Evolutionary conservation across 148 eudicot species (phyloP).

Genomic region (Rhododendron ovatum): DNA sequence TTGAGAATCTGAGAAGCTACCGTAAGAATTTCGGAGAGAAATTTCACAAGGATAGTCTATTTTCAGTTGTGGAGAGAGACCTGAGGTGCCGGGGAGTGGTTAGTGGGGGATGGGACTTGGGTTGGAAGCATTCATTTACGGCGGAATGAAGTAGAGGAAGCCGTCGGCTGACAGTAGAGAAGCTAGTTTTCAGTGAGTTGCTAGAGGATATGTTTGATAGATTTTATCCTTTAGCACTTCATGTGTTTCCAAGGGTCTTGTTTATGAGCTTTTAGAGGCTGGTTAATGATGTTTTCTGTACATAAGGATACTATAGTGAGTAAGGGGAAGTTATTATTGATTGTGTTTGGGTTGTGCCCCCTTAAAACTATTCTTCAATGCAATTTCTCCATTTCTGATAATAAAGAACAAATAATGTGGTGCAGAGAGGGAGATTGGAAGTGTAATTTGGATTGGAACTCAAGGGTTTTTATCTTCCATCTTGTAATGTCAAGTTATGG

Average conservation of each 20-base stretch:
- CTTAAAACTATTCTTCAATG: not conserved
- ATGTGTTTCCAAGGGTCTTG: not conserved
- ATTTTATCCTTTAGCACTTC: slow-evolving; percentile 20
- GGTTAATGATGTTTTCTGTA: slow-evolving; percentile 3
- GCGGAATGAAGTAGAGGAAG: slow-evolving; percentile 41
- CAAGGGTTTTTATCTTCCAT: no score
- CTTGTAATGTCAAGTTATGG: no score
- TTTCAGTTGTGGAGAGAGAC: slow-evolving; percentile 17
- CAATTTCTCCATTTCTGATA: not conserved
- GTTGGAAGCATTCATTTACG: slow-evolving; percentile 52
- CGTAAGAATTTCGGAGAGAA: slow-evolving; percentile 14
- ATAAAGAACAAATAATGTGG: not conserved
- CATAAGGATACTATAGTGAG: not conserved
- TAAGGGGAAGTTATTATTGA: not conserved
- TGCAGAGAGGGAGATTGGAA: not conserved
- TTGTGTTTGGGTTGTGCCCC: not conserved
- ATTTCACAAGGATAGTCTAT: slow-evolving; percentile 28
- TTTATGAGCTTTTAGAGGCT: not conserved
- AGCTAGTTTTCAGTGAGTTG: slow-evolving; percentile 43
- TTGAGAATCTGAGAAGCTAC: slow-evolving; percentile 40
- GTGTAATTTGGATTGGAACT: not conserved
- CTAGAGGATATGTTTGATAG: slow-evolving; percentile 48
- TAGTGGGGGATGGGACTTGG: slow-evolving; percentile 47
- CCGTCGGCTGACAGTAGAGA: slow-evolving; percentile 47
- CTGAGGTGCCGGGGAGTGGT: slow-evolving; percentile 29